These are phyloP conservation scores for Lyophyllum atratum DNA, from an alignment of 768 basidiomycete species.

Conservation along the genomic window DNA sequence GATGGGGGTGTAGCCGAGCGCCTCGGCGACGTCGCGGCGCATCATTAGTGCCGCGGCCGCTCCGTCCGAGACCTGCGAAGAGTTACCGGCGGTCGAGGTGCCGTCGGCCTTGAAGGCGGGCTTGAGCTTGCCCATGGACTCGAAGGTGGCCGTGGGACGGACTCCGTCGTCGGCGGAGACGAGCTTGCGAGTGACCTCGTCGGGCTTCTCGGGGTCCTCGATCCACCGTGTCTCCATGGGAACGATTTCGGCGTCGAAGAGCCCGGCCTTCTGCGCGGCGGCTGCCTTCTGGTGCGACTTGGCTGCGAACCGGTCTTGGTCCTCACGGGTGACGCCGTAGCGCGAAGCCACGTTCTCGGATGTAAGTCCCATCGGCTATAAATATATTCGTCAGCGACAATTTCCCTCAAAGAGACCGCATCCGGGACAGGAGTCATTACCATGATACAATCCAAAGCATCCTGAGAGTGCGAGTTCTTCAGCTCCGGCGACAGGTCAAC, in stretches of 20 bases:
- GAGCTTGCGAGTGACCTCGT: too few species aligned
- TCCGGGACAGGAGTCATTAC: too few species aligned
- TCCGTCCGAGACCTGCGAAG: slow-evolving; percentile 91
- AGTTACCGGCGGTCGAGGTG: slow-evolving; percentile 81
- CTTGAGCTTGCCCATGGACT: slow-evolving; percentile 80
- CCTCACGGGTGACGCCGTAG: slow-evolving; percentile 70
- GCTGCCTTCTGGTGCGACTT: slow-evolving; percentile 84
- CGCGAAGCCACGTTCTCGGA: slow-evolving; percentile 91
- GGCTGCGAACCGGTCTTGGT: slow-evolving; percentile 85
- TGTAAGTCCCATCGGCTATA: slow-evolving; percentile 96
- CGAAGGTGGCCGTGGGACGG: slow-evolving; percentile 79
- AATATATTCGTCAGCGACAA: too few species aligned
- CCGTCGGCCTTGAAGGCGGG: slow-evolving; percentile 82
- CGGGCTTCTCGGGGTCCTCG: too few species aligned
- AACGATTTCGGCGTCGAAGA: slow-evolving; percentile 85
- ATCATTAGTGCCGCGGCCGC: slow-evolving; percentile 89
- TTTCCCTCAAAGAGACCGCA: too few species aligned
- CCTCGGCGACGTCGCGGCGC: slow-evolving; percentile 74
- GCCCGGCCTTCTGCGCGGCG: slow-evolving; percentile 76
- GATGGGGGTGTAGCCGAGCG: slow-evolving; percentile 82
- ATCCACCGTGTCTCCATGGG: too few species aligned
- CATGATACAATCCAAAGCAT: too few species aligned
- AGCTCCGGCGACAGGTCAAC: too few species aligned
- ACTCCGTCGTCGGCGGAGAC: slow-evolving; percentile 96
- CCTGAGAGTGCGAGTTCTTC: too few species aligned